Base-by-base conservation (phyloP, 176 grass and related monocot species). In the Aegilops bicornis region DNA sequence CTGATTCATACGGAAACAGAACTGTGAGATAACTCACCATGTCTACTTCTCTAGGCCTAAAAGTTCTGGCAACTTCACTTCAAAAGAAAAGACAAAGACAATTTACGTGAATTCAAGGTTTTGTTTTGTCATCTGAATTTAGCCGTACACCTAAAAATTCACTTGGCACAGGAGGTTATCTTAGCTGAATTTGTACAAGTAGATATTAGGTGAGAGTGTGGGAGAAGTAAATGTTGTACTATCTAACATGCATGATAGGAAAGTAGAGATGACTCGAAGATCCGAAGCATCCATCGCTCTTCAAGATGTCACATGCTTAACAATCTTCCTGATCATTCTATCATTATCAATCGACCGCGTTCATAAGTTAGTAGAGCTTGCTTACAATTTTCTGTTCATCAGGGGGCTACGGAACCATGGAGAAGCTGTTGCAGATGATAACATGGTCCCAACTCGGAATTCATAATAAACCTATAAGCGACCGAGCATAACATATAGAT, bases 351-450 rank as follows among this genome's bases (percentile, higher is more conserved):
- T 15, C 45, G 13, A 5, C 1, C 45, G 48, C 95, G 91, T 16
- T 19, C 15, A 54, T 19, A 19, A 56, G 17, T 56, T 6, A 56
- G 15, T 0, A 7, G 17, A 56, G 17, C 6, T 56, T 15, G 40
- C 27, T 82, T 68, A 83, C 9, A 39, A 77, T 22, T 85, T 68
- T 88, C 32, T 83, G 63, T 66, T 72, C 70, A 43, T 64, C 79
- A 98, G 95, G 93, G 80, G 95, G 95, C 35, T 96, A 96, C 78
- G 96, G 96, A 84, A 98, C 93, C 69, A 98, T 98, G 96, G 96
- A 98, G 78, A 91, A 95, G 84, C 78, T 98, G 78, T 70, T 98
- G 82, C 91, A 98, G 93, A 98, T 98, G 96, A 98, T 95, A 74
- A 94, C 96, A 84, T 98, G 93, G 96, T 91, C 96, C 69, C 96